Evolutionary conservation across 202 grass and related monocot genomes (phyloP).

Genomic region (Hordeum pubiflorum): DNA sequence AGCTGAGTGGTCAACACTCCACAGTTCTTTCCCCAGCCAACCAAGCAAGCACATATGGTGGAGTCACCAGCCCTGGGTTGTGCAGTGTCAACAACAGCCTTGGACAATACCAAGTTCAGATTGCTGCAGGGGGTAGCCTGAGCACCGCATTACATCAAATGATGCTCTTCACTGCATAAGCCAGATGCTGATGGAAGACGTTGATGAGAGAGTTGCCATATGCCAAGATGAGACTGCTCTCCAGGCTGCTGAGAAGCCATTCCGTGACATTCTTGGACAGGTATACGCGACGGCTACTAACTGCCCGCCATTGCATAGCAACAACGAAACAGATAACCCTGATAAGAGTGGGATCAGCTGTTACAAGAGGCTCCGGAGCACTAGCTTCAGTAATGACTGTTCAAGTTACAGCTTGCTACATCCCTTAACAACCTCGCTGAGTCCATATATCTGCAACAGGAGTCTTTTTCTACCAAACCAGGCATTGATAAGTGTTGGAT

Average conservation of each 20-base stretch:
- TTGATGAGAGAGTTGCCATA: slow-evolving; percentile 29
- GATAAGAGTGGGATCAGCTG: too few species aligned
- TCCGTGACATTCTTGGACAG: not conserved
- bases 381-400: too few species aligned
- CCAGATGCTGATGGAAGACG: slow-evolving; percentile 43
- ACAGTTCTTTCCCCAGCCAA: not conserved
- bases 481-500: too few species aligned
- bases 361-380: too few species aligned
- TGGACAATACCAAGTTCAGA: not conserved
- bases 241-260: not conserved
- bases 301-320: too few species aligned
- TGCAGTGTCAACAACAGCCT: not conserved
- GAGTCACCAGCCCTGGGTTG: too few species aligned
- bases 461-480: too few species aligned
- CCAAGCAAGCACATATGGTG: not conserved
- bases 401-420: too few species aligned
- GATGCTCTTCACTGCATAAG: slow-evolving; percentile 37
- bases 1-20: not conserved
- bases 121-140: not conserved
- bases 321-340: too few species aligned
- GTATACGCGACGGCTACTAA: too few species aligned
- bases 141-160: slow-evolving; percentile 13
- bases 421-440: too few species aligned
- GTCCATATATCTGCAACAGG: too few species aligned
- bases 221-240: not conserved